Evolutionary conservation across 805 yeast genomes (phyloP).

Genomic region (Pichia cabralensis): DNA sequence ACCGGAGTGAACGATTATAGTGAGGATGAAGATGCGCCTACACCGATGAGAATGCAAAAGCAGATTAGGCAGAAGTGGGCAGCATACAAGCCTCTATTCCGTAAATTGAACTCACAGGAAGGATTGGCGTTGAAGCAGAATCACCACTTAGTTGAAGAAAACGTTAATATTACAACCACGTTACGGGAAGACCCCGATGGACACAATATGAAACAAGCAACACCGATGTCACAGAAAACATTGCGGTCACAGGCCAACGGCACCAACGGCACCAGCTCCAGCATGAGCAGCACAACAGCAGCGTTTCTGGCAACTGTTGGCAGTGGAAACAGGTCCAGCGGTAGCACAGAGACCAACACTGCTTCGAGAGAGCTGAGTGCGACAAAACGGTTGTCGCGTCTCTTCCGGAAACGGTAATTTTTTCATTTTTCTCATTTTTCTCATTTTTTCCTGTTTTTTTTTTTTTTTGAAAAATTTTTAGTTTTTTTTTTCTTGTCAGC

Average conservation of each 20-base stretch:
- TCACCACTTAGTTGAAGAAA: slow-evolving; percentile 8
- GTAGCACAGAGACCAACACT: too few relatives aligned
- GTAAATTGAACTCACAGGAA: slow-evolving; percentile 27
- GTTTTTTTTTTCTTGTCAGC: too few relatives aligned
- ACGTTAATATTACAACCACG: slow-evolving; percentile 8
- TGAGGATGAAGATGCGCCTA: slow-evolving; percentile 47
- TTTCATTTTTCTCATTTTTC: neutral
- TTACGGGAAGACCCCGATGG: neutral
- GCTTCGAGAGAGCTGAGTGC: too few relatives aligned
- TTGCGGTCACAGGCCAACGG: too few relatives aligned
- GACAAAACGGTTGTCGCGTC: slow-evolving; percentile 6
- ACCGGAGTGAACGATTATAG: slow-evolving; percentile 41
- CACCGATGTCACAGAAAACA: too few relatives aligned
- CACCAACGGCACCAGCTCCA: neutral
- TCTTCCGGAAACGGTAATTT: slow-evolving; percentile 3
- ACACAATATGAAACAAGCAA: too few relatives aligned
- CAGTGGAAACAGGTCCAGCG: too few relatives aligned
- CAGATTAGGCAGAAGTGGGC: slow-evolving; percentile 28
- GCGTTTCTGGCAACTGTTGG: too few relatives aligned
- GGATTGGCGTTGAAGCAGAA: slow-evolving; percentile 27
- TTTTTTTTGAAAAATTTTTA: too few relatives aligned
- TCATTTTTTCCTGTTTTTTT: neutral
- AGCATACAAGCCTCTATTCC: slow-evolving; percentile 22
- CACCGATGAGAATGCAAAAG: slow-evolving; percentile 27
- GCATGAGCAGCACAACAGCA: neutral